Evolutionary conservation across 2,329 filamentous ascomycete species (phyloP).

Genomic region (Myriosclerotinia curreyana): DNA sequence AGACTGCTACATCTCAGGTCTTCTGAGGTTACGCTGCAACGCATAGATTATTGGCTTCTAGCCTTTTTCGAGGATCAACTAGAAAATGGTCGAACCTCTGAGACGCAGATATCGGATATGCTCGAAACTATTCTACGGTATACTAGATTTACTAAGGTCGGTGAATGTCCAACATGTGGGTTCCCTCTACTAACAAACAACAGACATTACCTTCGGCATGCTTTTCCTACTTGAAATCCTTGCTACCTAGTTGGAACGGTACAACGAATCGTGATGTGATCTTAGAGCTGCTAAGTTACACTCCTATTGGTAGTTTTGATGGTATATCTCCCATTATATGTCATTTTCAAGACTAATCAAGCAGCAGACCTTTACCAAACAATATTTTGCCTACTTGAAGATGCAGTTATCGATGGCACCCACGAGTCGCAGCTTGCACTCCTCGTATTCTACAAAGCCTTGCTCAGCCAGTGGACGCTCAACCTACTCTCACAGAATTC

Average conservation of each 20-base stretch:
- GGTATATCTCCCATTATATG: slow-evolving; percentile 42
- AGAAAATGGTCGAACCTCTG: slow-evolving; percentile 50
- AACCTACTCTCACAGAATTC: slow-evolving; percentile 44
- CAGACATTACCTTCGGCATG: slow-evolving; percentile 40
- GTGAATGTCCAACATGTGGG: slow-evolving; percentile 20
- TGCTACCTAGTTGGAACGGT: slow-evolving; percentile 63
- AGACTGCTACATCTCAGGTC: slow-evolving; percentile 69
- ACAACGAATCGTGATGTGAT: slow-evolving; percentile 51
- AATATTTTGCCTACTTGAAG: slow-evolving; percentile 53
- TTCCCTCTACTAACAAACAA: slow-evolving; percentile 25
- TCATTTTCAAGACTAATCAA: neutral
- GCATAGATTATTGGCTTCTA: slow-evolving; percentile 59
- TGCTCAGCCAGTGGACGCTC: slow-evolving; percentile 61
- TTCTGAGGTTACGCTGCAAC: slow-evolving; percentile 48
- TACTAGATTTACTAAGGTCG: slow-evolving; percentile 54
- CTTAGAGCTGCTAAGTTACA: slow-evolving; percentile 56
- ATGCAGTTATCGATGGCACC: slow-evolving; percentile 49
- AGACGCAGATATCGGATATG: slow-evolving; percentile 51
- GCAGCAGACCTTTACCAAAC: slow-evolving; percentile 48
- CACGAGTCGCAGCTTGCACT: slow-evolving; percentile 55
- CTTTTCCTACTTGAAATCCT: slow-evolving; percentile 50
- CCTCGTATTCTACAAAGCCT: slow-evolving; percentile 62
- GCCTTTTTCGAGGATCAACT: slow-evolving; percentile 54
- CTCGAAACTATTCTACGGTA: slow-evolving; percentile 56
- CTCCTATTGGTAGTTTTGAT: slow-evolving; percentile 54